phyloP scores from a whole-genome alignment of 2,329 filamentous ascomycete species.

The Ophidiomyces ophidiicola region DNA sequence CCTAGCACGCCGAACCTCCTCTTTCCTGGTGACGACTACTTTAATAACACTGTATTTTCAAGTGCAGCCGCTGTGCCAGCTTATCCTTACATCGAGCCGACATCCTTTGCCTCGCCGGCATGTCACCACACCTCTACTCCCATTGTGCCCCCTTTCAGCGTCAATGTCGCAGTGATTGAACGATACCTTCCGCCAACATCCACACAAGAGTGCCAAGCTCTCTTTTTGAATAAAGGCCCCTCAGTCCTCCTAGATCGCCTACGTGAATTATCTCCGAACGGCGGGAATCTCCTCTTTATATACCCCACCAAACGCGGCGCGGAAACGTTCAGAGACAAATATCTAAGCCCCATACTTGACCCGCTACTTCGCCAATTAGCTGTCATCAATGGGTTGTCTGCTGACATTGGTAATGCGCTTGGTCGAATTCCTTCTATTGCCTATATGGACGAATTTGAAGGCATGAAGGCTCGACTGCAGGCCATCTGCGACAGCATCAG shows the following conservation, averaged over 20 bases:
- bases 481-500: constrained; percentile 30
- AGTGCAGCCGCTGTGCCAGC: constrained; percentile 48
- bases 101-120: background rate
- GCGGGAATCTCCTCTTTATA: constrained; percentile 49
- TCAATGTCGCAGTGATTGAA: constrained; percentile 50
- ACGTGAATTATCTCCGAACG: constrained; percentile 45
- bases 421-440: constrained; percentile 44
- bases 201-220: constrained; percentile 45
- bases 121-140: constrained; percentile 39
- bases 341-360: constrained; percentile 50
- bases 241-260: constrained; percentile 51
- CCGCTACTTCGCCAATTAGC: constrained; percentile 48
- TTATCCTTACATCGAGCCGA: constrained; percentile 36
- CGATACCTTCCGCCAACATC: constrained; percentile 54
- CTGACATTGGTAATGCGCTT: constrained; percentile 43
- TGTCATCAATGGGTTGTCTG: constrained; percentile 47
- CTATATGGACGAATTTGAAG: constrained; percentile 44
- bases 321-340: constrained; percentile 46
- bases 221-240: constrained; percentile 43
- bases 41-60: constrained; percentile 49
- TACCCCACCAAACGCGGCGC: constrained; percentile 50
- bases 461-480: constrained; percentile 34
- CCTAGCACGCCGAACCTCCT: constrained; percentile 43
- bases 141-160: constrained; percentile 47
- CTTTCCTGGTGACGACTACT: constrained; percentile 47